phyloP scores from a whole-genome alignment of 768 basidiomycete species.

The Termitomyces sp. region DNA sequence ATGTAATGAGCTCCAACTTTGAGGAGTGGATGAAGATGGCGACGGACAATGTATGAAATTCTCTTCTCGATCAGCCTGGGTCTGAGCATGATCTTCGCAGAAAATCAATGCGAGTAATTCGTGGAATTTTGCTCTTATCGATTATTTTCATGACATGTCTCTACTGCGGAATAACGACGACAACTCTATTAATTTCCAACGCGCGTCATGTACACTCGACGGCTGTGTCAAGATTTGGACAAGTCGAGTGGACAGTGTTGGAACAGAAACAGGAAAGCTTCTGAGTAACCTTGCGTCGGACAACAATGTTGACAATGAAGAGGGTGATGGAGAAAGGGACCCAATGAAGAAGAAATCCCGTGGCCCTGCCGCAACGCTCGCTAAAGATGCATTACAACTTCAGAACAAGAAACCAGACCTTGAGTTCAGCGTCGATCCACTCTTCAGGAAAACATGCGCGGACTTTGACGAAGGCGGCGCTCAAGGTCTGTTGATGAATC shows the following conservation, averaged over 20 bases:
- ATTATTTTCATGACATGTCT: constrained; percentile 99
- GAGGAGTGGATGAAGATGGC: constrained; percentile 99
- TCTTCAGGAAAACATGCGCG: constrained; percentile 96
- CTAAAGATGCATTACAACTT: constrained; percentile 76
- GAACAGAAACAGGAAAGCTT: constrained; percentile 93
- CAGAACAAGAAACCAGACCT: constrained; percentile 91
- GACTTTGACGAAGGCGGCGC: constrained; percentile 99
- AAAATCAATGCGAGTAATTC: constrained; percentile 99
- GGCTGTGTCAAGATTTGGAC: constrained; percentile 99
- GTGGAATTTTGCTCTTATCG: constrained; percentile 97
- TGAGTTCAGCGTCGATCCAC: constrained; percentile 93
- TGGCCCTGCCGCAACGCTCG: constrained; percentile 80
- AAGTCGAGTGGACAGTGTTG: constrained; percentile 93
- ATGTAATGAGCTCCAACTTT: constrained; percentile 89
- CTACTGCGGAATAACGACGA: constrained; percentile 88
- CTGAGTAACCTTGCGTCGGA: constrained; percentile 79
- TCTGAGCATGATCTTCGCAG: constrained; percentile 36
- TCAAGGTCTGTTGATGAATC: constrained; percentile 94
- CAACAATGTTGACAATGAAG: constrained; percentile 48
- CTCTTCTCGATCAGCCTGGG: constrained; percentile 2
- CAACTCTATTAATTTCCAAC: constrained; percentile 98
- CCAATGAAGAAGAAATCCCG: constrained; percentile 61
- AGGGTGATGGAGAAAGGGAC: constrained; percentile 54
- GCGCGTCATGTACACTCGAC: constrained; percentile 94
- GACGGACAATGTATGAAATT: constrained; percentile 82